These are phyloP conservation scores for Streptanthus diversifolius DNA, from an alignment of 345 rosid species.

Conservation along the genomic window DNA sequence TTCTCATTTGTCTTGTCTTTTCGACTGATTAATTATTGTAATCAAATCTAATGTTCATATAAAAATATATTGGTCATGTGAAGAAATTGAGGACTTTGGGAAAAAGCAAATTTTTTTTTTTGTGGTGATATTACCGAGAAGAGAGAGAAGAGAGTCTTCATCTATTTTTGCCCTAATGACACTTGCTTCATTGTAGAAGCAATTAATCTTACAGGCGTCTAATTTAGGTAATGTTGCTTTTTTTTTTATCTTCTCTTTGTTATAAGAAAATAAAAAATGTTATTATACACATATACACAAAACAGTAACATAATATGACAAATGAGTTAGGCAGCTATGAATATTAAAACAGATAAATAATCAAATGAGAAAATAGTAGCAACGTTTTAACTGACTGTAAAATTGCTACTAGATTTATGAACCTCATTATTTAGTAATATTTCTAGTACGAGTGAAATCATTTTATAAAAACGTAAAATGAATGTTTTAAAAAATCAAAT, in stretches of 20 bases:
- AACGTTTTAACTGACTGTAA: too few relatives aligned
- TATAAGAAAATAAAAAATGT: not conserved
- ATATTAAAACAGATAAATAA: not conserved
- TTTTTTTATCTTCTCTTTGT: not conserved
- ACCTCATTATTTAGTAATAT: too few relatives aligned
- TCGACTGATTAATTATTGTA: slow-evolving; percentile 17
- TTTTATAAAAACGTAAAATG: not conserved
- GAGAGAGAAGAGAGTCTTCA: not conserved
- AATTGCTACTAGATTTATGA: too few relatives aligned
- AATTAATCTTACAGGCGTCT: slow-evolving; percentile 8
- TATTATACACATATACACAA: not conserved
- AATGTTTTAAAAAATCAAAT: too few relatives aligned
- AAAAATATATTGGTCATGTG: slow-evolving; percentile 22
- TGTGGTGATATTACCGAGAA: slow-evolving; percentile 21
- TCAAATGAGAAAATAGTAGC: not conserved
- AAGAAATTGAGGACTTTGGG: slow-evolving; percentile 18
- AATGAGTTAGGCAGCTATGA: not conserved
- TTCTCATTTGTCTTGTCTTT: not conserved
- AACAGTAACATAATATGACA: not conserved
- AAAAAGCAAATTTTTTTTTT: not conserved
- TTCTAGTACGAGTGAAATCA: not conserved
- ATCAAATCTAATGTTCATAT: slow-evolving; percentile 7
- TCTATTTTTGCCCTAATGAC: not conserved
- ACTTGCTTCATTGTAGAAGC: slow-evolving; percentile 15
- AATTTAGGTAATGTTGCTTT: not conserved